Evolutionary conservation across 805 yeast species (phyloP).

Genomic region (Saccharomycopsis synnaedendra): DNA sequence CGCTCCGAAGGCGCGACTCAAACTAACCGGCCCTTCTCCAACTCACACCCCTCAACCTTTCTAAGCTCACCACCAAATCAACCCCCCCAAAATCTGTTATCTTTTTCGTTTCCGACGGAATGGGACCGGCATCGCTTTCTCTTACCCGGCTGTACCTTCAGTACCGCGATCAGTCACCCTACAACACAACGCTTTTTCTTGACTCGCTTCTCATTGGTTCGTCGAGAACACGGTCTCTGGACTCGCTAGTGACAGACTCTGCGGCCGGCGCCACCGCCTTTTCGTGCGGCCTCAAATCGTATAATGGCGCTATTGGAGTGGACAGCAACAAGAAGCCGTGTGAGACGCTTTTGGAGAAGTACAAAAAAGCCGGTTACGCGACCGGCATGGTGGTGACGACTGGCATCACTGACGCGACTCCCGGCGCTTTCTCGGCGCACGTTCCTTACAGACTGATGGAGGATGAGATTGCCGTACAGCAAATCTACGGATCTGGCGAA

Average conservation of each 20-base stretch:
- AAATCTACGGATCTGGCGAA: slow-evolving; percentile 68
- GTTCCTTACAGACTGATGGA: slow-evolving; percentile 67
- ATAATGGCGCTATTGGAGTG: slow-evolving; percentile 91
- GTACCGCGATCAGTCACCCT: slow-evolving; percentile 38
- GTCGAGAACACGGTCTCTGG: slow-evolving; percentile 71
- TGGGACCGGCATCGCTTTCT: slow-evolving; percentile 84
- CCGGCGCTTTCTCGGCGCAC: slow-evolving; percentile 82
- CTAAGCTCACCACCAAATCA: slow-evolving; percentile 23
- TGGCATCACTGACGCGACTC: slow-evolving; percentile 88
- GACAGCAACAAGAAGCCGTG: slow-evolving; percentile 58
- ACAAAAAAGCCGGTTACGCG: slow-evolving; percentile 65
- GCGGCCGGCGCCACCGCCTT: slow-evolving; percentile 98
- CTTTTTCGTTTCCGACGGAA: slow-evolving; percentile 90
- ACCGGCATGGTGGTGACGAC: slow-evolving; percentile 94
- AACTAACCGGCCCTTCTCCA: not conserved
- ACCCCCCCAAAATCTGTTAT: slow-evolving; percentile 47
- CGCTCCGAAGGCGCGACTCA: too few relatives aligned
- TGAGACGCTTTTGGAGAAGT: slow-evolving; percentile 82
- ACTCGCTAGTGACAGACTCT: slow-evolving; percentile 78
- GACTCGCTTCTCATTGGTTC: slow-evolving; percentile 72
- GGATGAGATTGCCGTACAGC: slow-evolving; percentile 79
- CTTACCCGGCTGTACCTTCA: slow-evolving; percentile 71
- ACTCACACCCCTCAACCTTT: not conserved
- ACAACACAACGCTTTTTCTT: slow-evolving; percentile 44
- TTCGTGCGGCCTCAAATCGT: slow-evolving; percentile 71